Evolutionary conservation across 306 rosid genomes (phyloP), one percentile per base, ranked within the genome.

Genomic region (Sicyos edulis): DNA sequence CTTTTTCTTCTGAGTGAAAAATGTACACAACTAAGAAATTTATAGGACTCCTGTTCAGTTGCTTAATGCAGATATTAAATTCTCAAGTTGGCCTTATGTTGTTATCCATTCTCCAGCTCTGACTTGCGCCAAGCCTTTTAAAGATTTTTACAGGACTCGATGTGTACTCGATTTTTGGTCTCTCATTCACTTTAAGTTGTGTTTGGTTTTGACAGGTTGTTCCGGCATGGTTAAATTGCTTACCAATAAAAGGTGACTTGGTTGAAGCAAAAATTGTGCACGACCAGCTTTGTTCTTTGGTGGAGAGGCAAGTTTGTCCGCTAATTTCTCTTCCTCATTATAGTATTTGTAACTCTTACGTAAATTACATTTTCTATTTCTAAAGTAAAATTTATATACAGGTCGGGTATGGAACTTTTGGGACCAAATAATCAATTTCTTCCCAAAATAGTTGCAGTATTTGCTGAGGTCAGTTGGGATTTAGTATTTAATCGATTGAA

Each of bases 211-310:
- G 73, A 42, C 83, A 93, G 99, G 92, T 93, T 20, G 78, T 93
- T 80, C 97, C 97, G 10, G 97, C 89, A 32, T 95, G 99, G 99
- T 86, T 95, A 77, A 95, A 91, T 88, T 91, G 97, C 84, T 84
- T 95, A 82, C 99, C 99, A 20, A 91, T 95, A 70, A 95, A 91
- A 79, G 88, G 92, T 82, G 96, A 95, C 79, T 82, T 89, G 83
- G 86, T 95, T 53, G 99, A 95, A 79, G 97, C 99, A 63, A 95
- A 95, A 82, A 96, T 89, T 68, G 99, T 95, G 61, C 99, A 91
- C 13, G 99, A 95, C 73, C 99, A 89, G 83, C 97, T 95, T 69
- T 91, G 99, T 76, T 85, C 96, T 2, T 91, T 95, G 99, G 95
- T 87, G 1, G 99, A 95, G 80, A 86, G 97, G 99, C 87, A 78